Conservation (phyloP, 1,139 yeast genomes). For the Suhomyces yuchorum region DNA sequence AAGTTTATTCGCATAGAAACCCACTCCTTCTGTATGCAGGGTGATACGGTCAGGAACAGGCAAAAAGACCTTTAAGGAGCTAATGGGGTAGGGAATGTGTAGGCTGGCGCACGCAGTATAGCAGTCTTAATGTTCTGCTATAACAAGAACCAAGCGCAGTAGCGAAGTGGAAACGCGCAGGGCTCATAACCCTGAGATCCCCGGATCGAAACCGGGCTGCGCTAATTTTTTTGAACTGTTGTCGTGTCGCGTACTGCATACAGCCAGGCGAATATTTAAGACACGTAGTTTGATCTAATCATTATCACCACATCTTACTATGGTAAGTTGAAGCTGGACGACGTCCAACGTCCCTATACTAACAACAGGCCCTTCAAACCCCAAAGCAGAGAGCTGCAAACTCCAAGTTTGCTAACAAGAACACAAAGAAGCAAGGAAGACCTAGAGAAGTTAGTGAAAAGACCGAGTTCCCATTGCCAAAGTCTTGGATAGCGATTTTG, state of each 20-base stretch:
- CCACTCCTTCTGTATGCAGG: no score
- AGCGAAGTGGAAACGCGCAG: slow-evolving; percentile 99
- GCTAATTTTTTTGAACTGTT: slow-evolving; percentile 50
- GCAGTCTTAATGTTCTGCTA: not conserved
- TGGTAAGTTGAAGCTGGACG: slow-evolving; percentile 8
- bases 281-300: slow-evolving; percentile 11
- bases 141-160: slow-evolving; percentile 56
- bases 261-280: slow-evolving; percentile 4
- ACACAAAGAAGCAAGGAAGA: slow-evolving; percentile 71
- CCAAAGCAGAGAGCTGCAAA: slow-evolving; percentile 87
- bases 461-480: slow-evolving; percentile 51
- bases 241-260: slow-evolving; percentile 4
- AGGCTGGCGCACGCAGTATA: not conserved
- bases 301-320: slow-evolving; percentile 4
- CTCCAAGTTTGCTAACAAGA: slow-evolving; percentile 72
- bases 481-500: slow-evolving; percentile 60
- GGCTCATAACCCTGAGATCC: slow-evolving; percentile 99
- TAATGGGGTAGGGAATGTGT: no score
- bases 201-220: slow-evolving; percentile 99
- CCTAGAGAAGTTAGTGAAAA: slow-evolving; percentile 43
- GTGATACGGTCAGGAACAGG: no score
- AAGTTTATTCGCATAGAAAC: no score
- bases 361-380: slow-evolving; percentile 58
- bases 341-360: slow-evolving; percentile 4
- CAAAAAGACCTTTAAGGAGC: no score